Base-by-base conservation (phyloP, 2,329 filamentous ascomycete genomes). In the Colletotrichum salicis region DNA sequence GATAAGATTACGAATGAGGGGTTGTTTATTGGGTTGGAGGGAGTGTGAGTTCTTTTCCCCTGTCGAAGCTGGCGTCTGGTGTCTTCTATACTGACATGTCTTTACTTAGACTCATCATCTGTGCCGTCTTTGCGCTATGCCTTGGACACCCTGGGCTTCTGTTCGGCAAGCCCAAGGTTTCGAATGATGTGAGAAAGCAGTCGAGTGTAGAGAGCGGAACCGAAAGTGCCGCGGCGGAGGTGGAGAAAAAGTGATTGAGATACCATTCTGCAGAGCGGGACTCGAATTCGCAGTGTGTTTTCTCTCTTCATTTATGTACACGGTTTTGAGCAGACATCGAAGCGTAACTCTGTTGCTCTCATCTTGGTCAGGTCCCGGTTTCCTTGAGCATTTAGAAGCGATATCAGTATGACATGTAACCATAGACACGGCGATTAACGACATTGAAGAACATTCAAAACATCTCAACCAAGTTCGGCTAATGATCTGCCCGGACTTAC, bases 11-110 rank as follows among this genome's bases (percentile, higher is more conserved):
- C 81, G 5, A 76, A 89, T 52, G 80, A 90, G 76, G 79, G 78
- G 0, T 76, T 86, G 2, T 90, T 90, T 72, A 88, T 89, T 72
- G 85, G 80, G 0, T 80, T 90, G 0, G 88, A 90, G 80, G 86
- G 86, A 78, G 81, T 82, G 83, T 84, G 76, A 61, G 73, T 63
- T 10, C 52, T 73, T 51, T 81, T 79, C 19, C 67, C 67, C 2
- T n/a, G 8, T n/a, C 6, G 8, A 45, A n/a, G 13, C 71, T 13
- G 10, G 5, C 27, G 22, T 5, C 65, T 67, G 13, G 27, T 27
- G 11, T 3, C 4, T n/a, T 4, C 3, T n/a, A 13, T 13, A 1
- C 60, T 22, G 48, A 8, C 60, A 12, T 78, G 52, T 22, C 51
- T 0, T 76, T 41, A 6, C 57, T 5, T 12, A 83, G 80, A 0